Evolutionary conservation across 345 rosid species (phyloP), one percentile per base, ranked within the genome.

Genomic region (Gossypium anomalum): DNA sequence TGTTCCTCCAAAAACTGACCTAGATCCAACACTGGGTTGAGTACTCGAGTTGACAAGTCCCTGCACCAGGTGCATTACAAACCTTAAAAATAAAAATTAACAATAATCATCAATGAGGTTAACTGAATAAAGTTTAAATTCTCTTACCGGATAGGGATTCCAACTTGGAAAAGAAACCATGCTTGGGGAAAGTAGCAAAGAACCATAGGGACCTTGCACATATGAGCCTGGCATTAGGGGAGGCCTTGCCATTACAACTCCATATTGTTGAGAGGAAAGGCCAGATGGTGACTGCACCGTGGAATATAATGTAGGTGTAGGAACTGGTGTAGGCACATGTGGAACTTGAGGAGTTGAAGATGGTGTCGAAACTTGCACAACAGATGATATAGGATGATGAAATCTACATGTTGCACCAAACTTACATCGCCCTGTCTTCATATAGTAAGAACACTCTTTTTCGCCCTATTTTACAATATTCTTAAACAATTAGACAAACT

Each of bases 351-450:
- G 79, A 16, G 88, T 72, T 2, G 79, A 76, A 75, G 92, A 74
- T 49, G 82, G 92, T 4, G 82, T 70, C 56, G 87, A 87, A 78
- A 84, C 77, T 59, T 83, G 91, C 23, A 81, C 23, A 56, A 82
- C 81, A 16, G 85, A 87, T 49, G 92, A 89, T 56, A 77, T 88
- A 5, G 99, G 98, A 79, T 95, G 99, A 81, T 93, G 88, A 77
- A 88, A 95, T 77, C 91, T 93, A 79, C 98, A 93, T 0, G 97
- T 89, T 7, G 81, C 73, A 48, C 93, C 94, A 71, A 93, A 95
- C 78, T 95, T 95, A 82, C 99, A 95, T 25, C 86, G 92, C 76
- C 94, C 91, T 0, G 94, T 95, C 85, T 92, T 91, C 85, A 89
- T 74, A 81, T 90, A 95, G 75, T 91, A 93, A 47, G 93, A 83